Base-by-base conservation (phyloP, 2,329 filamentous ascomycete species). In the Penicillium glabrum region DNA sequence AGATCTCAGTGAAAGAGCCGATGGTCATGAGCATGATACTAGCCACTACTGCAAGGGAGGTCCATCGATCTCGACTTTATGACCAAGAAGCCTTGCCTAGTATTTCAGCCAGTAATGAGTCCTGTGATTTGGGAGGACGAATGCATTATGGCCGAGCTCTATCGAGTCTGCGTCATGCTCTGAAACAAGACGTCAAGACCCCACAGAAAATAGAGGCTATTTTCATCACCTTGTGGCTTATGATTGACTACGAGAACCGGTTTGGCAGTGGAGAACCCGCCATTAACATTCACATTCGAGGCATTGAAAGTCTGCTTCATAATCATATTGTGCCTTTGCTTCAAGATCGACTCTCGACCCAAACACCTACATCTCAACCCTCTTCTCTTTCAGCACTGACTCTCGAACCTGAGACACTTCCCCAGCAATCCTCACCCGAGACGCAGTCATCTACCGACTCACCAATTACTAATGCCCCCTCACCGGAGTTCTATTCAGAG, bases 11-110 rank as follows among this genome's bases (percentile, higher is more conserved):
- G 27, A 63, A 55, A 26, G 61, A 68, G 47, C 66, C 62, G 6
- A 67, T 69, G 67, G 60, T 69, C n/a, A 68, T 69, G 65, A 67
- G 66, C 43, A 68, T 68, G 66, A 63, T 69, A 16, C 55, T 68
- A 26, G 67, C 66, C 6, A 68, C 55, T 53, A 58, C 62, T n/a
- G 59, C 67, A 14, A 62, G 61, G 29, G 62, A 67, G 33, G 63
- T 66, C 31, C 57, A 65, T 51, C 59, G 61, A n/a, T 59, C 57
- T 9, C 59, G 51, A 46, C 57, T 64, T 11, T 59, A 66, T 41
- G 64, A 64, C n/a, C 46, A 54, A 41, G 58, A 57, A 6, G 27
- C 44, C 14, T 44, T 51, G 2, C 52, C 46, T 24, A 60, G 47
- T 26, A 29, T 44, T 31, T 29, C 35, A 10, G 5, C 50, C 1